These are phyloP conservation scores for Colletotrichum sansevieriae DNA, from an alignment of 2,329 filamentous ascomycete genomes.

Conservation along the genomic window DNA sequence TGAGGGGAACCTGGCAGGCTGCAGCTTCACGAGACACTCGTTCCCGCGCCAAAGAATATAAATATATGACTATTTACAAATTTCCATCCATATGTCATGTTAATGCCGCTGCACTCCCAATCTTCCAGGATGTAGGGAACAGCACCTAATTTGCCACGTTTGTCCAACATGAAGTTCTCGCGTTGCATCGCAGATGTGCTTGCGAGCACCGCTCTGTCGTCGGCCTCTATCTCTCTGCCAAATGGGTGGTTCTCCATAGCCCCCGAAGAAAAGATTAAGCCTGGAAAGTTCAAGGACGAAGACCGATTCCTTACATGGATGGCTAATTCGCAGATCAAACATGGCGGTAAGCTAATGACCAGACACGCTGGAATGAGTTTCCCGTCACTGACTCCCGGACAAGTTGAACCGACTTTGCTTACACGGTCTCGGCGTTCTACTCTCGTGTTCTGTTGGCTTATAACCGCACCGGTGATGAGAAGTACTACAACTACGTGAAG, in stretches of 20 bases:
- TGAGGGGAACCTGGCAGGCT: constrained; percentile 34
- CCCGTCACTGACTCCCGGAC: too few relatives aligned
- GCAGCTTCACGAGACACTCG: constrained; percentile 10
- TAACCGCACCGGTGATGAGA: constrained; percentile 44
- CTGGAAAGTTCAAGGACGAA: constrained; percentile 32
- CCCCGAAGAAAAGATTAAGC: constrained; percentile 35
- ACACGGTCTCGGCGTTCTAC: constrained; percentile 47
- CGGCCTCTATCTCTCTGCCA: constrained; percentile 34
- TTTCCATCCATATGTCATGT: background rate
- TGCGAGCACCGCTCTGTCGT: constrained; percentile 18
- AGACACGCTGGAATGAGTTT: too few relatives aligned
- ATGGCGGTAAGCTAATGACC: constrained; percentile 29
- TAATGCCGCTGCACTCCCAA: too few relatives aligned
- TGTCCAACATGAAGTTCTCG: constrained; percentile 13
- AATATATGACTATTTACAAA: background rate
- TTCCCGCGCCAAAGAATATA: background rate
- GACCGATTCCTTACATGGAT: constrained; percentile 46
- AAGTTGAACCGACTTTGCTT: constrained; percentile 45
- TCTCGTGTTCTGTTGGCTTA: constrained; percentile 44
- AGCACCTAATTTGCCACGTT: background rate
- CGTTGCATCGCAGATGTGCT: constrained; percentile 18
- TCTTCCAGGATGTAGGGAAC: background rate
- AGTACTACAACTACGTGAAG: constrained; percentile 46
- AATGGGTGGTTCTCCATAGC: constrained; percentile 39
- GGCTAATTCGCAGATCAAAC: constrained; percentile 47